These are phyloP conservation scores for Trichoderma gracile DNA, from an alignment of 2,329 filamentous ascomycete genomes.

Conservation along the genomic window DNA sequence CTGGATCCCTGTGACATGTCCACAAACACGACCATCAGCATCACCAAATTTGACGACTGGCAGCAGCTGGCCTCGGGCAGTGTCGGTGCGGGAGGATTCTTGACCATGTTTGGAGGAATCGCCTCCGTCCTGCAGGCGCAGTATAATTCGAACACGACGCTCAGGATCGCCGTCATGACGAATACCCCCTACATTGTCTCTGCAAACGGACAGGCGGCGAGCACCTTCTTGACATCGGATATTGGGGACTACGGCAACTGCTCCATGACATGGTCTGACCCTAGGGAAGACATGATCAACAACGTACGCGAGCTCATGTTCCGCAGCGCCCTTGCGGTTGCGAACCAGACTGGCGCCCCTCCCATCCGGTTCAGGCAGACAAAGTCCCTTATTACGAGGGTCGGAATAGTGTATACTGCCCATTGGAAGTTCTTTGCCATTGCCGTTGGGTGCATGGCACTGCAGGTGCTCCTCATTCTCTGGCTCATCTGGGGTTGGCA, in stretches of 20 bases:
- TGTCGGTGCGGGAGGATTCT: slow-evolving; percentile 8
- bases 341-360: not conserved
- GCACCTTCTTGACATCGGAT: slow-evolving; percentile 5
- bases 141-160: slow-evolving; percentile 20
- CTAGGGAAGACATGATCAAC: slow-evolving; percentile 19
- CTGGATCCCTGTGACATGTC: slow-evolving; percentile 5
- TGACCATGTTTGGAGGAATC: slow-evolving; percentile 20
- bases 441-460: slow-evolving; percentile 5
- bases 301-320: slow-evolving; percentile 15
- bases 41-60: slow-evolving; percentile 1
- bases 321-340: slow-evolving; percentile 17
- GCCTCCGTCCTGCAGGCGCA: slow-evolving; percentile 4
- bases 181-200: not conserved
- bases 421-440: slow-evolving; percentile 11
- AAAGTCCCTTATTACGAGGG: not conserved
- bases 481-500: slow-evolving; percentile 12
- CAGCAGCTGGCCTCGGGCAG: slow-evolving; percentile 6
- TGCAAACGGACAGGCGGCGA: slow-evolving; percentile 13
- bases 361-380: not conserved
- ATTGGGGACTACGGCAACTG: slow-evolving; percentile 15
- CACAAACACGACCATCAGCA: slow-evolving; percentile 4
- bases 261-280: slow-evolving; percentile 20
- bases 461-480: not conserved
- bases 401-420: slow-evolving; percentile 8
- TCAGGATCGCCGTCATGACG: not conserved